phyloP scores from a whole-genome alignment of 352 stramenopile genomes.

The Phytopythium litorale region DNA sequence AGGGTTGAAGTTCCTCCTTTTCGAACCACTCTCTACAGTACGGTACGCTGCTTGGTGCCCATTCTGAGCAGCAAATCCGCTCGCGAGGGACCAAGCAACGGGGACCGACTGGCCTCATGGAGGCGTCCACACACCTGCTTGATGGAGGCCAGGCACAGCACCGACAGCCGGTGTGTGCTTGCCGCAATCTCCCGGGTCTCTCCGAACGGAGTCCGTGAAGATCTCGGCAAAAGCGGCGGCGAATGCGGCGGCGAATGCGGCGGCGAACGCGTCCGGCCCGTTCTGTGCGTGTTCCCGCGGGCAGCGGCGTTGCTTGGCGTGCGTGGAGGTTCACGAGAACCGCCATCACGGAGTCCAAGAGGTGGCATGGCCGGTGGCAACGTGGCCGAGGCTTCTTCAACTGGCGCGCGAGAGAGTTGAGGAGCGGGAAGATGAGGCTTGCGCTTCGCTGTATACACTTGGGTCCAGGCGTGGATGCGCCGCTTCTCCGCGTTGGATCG shows the following conservation, averaged over 20 bases:
- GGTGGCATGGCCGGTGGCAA: no score
- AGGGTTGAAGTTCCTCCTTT: neutral
- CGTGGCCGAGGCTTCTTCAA: neutral
- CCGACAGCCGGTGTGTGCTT: no score
- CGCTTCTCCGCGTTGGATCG: neutral
- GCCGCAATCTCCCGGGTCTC: no score
- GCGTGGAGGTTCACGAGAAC: no score
- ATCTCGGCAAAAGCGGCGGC: no score
- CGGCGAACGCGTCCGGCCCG: neutral
- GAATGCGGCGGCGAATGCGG: no score
- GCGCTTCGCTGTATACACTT: slow-evolving; percentile 7
- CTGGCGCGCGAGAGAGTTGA: neutral
- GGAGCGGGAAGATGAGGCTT: neutral
- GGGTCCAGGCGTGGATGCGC: neutral
- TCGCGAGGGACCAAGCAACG: no score
- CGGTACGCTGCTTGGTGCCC: neutral
- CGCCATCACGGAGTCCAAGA: no score
- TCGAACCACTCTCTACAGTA: neutral
- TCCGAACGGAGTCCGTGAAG: no score
- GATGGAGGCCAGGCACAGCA: no score
- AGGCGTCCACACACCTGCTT: no score
- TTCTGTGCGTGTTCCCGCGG: neutral
- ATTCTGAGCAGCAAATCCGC: neutral
- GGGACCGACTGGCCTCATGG: no score
- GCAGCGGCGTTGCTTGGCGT: neutral